These are phyloP conservation scores for Rhizophora apiculata DNA, from an alignment of 345 rosid genomes.

Conservation along the genomic window DNA sequence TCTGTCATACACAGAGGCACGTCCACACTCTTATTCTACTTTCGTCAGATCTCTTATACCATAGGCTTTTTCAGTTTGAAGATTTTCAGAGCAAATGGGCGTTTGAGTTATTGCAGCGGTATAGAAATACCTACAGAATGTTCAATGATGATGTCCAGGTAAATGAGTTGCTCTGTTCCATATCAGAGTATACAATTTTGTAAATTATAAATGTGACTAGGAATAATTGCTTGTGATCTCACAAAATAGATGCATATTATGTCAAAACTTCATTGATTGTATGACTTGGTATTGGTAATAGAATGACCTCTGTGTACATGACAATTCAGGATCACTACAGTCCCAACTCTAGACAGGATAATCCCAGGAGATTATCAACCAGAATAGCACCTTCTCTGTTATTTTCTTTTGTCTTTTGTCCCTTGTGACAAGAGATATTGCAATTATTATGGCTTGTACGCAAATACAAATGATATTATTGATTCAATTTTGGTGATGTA, in stretches of 20 bases:
- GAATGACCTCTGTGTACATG: no score
- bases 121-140: conserved; percentile 78
- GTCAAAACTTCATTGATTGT: neutral
- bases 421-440: no score
- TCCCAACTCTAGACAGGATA: no score
- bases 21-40: neutral
- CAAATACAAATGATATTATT: neutral
- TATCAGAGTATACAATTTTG: neutral
- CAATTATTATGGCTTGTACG: no score
- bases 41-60: conserved; percentile 8
- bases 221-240: neutral
- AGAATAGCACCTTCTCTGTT: no score
- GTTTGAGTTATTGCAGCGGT: conserved; percentile 89
- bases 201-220: neutral
- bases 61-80: conserved; percentile 64
- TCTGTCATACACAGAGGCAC: no score
- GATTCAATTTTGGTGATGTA: neutral
- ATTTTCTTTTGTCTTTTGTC: no score
- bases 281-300: no score
- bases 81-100: conserved; percentile 99
- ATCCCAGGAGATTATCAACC: no score
- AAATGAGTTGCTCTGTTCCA: conserved; percentile 26
- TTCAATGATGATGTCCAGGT: conserved; percentile 99
- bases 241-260: neutral
- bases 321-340: no score